These are phyloP conservation scores for Astrothelium macrocarpum DNA, from an alignment of 495 filamentous ascomycete species.

Conservation along the genomic window DNA sequence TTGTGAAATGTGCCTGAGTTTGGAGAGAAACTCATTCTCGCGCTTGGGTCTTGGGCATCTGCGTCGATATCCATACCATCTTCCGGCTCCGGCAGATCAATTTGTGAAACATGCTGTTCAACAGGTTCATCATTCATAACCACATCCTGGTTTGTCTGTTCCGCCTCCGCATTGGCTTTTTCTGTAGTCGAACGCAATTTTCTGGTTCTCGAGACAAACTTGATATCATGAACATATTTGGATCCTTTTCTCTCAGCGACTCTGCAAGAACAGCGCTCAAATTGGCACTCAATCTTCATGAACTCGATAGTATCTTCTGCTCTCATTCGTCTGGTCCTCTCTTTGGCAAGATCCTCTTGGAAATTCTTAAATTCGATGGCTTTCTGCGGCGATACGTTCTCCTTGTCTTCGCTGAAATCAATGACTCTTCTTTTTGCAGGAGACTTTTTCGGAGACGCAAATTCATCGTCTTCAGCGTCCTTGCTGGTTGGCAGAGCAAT, in stretches of 20 bases:
- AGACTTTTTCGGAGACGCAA: constrained; percentile 27
- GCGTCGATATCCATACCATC: neutral
- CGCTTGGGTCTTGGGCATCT: neutral
- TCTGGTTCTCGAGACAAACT: constrained; percentile 5
- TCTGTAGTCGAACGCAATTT: neutral
- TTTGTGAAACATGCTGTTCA: neutral
- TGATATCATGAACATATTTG: constrained; percentile 42
- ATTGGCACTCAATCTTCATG: constrained; percentile 69
- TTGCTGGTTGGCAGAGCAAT: constrained; percentile 44
- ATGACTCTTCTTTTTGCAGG: constrained; percentile 22
- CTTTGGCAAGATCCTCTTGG: constrained; percentile 50
- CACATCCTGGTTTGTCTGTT: constrained; percentile 5
- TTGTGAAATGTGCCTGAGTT: constrained; percentile 25
- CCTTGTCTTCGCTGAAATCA: constrained; percentile 31
- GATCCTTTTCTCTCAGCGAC: constrained; percentile 42
- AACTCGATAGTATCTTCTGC: constrained; percentile 71
- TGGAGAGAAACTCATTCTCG: constrained; percentile 22
- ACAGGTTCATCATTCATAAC: neutral
- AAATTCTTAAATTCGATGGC: constrained; percentile 43
- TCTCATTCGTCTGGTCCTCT: constrained; percentile 54
- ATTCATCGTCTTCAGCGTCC: constrained; percentile 32
- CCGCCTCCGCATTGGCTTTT: neutral
- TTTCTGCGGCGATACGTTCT: constrained; percentile 29
- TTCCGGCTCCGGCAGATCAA: neutral
- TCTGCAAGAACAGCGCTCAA: constrained; percentile 59